Conservation (phyloP, 2,329 filamentous ascomycete genomes). For the Sclerotinia minor region DNA sequence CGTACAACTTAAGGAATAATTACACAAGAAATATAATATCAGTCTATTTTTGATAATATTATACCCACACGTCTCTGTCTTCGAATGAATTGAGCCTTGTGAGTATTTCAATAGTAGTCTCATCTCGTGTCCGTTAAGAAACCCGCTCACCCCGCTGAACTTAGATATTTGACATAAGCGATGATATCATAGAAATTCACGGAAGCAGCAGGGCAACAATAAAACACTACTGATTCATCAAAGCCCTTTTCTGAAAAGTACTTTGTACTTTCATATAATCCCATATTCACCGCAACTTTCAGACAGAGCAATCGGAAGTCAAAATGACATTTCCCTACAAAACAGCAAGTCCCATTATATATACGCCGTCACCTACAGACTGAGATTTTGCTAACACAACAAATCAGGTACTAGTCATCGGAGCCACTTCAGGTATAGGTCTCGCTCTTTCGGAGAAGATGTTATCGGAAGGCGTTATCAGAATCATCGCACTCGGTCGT, state of each 20-base stretch:
- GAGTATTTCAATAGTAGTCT: neutral
- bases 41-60: neutral
- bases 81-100: neutral
- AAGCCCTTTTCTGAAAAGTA: neutral
- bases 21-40: neutral
- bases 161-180: neutral
- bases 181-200: conserved; percentile 1
- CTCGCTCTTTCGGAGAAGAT: conserved; percentile 47
- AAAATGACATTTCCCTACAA: conserved; percentile 15
- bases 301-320: neutral
- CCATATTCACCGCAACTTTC: too few relatives aligned
- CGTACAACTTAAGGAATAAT: too few relatives aligned
- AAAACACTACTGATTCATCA: neutral
- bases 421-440: conserved; percentile 57
- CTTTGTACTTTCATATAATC: neutral
- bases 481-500: conserved; percentile 56
- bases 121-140: neutral
- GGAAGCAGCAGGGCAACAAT: neutral
- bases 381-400: neutral
- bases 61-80: neutral
- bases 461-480: conserved; percentile 48
- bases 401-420: conserved; percentile 55
- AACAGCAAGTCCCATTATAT: neutral
- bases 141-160: neutral
- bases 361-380: neutral